These are phyloP conservation scores for Papiliotrema fonsecae DNA, from an alignment of 1,284 basidiomycete species.

Conservation along the genomic window DNA sequence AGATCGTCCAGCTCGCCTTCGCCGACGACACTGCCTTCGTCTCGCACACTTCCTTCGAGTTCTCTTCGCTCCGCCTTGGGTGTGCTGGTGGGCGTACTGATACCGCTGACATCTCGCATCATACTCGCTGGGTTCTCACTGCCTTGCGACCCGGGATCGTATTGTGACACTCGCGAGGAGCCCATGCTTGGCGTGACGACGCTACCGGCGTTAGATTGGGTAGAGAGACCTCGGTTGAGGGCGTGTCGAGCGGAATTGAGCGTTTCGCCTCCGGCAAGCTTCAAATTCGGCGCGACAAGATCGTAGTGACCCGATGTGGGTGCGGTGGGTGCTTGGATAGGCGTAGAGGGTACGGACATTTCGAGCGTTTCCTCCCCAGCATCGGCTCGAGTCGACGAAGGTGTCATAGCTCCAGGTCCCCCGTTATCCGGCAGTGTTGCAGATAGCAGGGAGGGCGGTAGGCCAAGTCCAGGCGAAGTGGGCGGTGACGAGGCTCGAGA, in stretches of 20 bases:
- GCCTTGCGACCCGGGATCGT: conserved; percentile 24
- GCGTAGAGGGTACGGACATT: conserved; percentile 35
- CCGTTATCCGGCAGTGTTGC: conserved; percentile 29
- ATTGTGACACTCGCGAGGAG: conserved; percentile 31
- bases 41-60: conserved; percentile 25
- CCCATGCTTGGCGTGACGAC: neutral
- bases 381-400: conserved; percentile 42
- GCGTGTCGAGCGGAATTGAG: conserved; percentile 7
- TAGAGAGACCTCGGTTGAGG: conserved; percentile 12
- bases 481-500: conserved; percentile 29
- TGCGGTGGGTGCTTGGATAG: conserved; percentile 18
- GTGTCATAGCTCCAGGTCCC: conserved; percentile 36
- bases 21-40: conserved; percentile 7
- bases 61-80: conserved; percentile 32
- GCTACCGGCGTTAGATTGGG: conserved; percentile 7
- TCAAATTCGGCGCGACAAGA: conserved; percentile 35
- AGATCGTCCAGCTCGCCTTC: conserved; percentile 9
- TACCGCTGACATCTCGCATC: conserved; percentile 39
- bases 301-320: conserved; percentile 30
- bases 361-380: conserved; percentile 33
- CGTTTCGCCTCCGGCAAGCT: conserved; percentile 18
- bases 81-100: conserved; percentile 40
- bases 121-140: conserved; percentile 28
- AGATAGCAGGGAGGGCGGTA: conserved; percentile 20
- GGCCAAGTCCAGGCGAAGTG: conserved; percentile 19